phyloP scores from a whole-genome alignment of 768 basidiomycete species.

The Fibroporia radiculosa region DNA sequence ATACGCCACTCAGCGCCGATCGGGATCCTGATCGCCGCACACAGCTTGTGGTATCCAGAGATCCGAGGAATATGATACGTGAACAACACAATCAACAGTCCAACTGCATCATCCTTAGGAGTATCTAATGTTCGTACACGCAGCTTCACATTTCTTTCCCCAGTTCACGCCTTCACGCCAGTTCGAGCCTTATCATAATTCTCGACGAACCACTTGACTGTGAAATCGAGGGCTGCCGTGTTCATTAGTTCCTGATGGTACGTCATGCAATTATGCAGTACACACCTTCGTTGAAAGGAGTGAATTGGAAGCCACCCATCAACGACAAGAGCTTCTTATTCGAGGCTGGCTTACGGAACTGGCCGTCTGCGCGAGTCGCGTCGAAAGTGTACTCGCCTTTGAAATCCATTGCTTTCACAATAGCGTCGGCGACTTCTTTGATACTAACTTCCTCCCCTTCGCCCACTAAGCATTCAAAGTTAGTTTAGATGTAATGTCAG shows the following conservation, averaged over 20 bases:
- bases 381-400: slow-evolving; percentile 78
- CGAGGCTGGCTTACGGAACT: slow-evolving; percentile 93
- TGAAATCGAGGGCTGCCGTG: slow-evolving; percentile 71
- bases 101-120: too few species aligned
- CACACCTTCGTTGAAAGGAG: slow-evolving; percentile 80
- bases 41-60: too few species aligned
- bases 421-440: slow-evolving; percentile 83
- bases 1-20: too few species aligned
- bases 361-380: slow-evolving; percentile 78
- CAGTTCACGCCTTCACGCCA: slow-evolving; percentile 12
- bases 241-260: not conserved
- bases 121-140: too few species aligned
- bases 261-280: not conserved
- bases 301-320: slow-evolving; percentile 81
- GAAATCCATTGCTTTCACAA: slow-evolving; percentile 79
- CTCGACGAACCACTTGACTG: slow-evolving; percentile 81
- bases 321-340: slow-evolving; percentile 79
- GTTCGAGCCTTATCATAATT: slow-evolving; percentile 72
- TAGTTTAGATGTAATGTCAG: not conserved
- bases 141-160: too few species aligned
- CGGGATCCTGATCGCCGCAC: too few species aligned
- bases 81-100: too few species aligned
- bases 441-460: slow-evolving; percentile 95
- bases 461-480: slow-evolving; percentile 49
- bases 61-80: too few species aligned